Base-by-base conservation (phyloP, 768 basidiomycete species). In the Russula earlei region DNA sequence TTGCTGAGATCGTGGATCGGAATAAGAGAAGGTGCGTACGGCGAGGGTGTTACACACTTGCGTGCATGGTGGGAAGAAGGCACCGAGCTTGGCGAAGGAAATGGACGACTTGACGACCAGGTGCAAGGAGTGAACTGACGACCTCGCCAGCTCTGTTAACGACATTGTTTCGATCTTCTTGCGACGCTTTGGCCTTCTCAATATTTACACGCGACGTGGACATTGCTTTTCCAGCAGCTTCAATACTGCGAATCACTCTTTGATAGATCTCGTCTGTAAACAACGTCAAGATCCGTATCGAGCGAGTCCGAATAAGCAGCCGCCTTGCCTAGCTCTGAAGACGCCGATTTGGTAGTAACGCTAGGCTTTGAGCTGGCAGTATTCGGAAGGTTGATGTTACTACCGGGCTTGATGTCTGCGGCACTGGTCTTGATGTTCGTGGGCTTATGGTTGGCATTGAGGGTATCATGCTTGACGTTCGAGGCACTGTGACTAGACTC, bases 61-160 rank as follows among this genome's bases (percentile, higher is more conserved):
- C 29, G 49, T 55, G 57, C 51, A 55, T 11, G 57, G 57, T 22
- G 50, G 53, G 47, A 54, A 58, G 15, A 47, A 14, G 36, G 27
- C 47, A 34, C 57, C 31, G 11, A 49, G 25, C 22, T 45, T 53
- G n/a, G 29, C 47, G 8, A 58, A n/a, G 52, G 9, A 58, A 33
- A 22, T 48, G 24, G 25, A 38, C 53, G 12, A 48, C 53, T 14
- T 55, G 57, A 36, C 33, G 24, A 29, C 53, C 22, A 8, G 57
- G 57, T 4, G 46, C 46, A 15, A 58, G 52, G 4, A 58, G 51
- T 9, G 53, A 33, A 24, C 38, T 15, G 46, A 48, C 57, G 14
- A 55, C 47, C 20, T 49, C 47, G 36, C 22, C 37, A 10, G 53
- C 57, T 11, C 47, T 55, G 22, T 34, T 19, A 20, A 58, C 41